Percentiles rank a stretch among this genome's conserved stretches.
Evolutionary conservation across 2,329 filamentous ascomycete genomes (phyloP).

Genomic region (Monosporascus sp.): DNA sequence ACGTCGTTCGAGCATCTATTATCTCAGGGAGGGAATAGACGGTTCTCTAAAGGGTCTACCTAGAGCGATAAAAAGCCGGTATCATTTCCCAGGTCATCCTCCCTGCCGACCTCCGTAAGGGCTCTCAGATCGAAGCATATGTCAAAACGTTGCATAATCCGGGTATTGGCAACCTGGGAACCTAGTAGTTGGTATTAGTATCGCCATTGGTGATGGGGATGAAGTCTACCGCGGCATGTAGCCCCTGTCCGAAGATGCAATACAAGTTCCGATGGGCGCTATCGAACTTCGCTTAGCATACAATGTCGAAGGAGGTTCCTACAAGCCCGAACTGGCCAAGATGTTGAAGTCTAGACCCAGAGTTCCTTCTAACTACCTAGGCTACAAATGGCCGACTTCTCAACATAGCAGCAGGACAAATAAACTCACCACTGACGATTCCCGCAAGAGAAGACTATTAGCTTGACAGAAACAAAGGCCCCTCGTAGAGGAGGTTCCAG

Average conservation of each 20-base stretch:
- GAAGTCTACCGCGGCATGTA: conserved; percentile 32
- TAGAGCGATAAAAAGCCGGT: conserved; percentile 31
- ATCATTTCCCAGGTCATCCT: conserved; percentile 25
- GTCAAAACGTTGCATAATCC: conserved; percentile 23
- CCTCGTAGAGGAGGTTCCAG: no score
- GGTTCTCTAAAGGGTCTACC: conserved; percentile 31
- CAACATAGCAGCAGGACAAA: no score
- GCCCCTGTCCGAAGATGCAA: conserved; percentile 31
- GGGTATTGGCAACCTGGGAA: conserved; percentile 28
- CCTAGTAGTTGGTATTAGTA: conserved; percentile 16
- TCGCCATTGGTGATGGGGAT: conserved; percentile 34
- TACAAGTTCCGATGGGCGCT: conserved; percentile 26
- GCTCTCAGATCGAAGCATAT: conserved; percentile 32
- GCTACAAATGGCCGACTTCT: no score
- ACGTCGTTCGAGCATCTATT: conserved; percentile 31
- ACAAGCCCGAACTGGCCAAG: not conserved
- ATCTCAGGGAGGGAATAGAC: conserved; percentile 29
- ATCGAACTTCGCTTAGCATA: conserved; percentile 32
- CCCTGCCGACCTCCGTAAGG: conserved; percentile 28
- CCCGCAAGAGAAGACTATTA: no score
- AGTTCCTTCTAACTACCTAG: not conserved
- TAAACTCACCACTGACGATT: no score
- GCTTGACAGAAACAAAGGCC: no score
- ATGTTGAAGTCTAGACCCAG: not conserved
- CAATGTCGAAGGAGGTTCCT: conserved; percentile 23